These are phyloP conservation scores for Leccinum disarticulatum DNA, from an alignment of 768 basidiomycete genomes.

Conservation along the genomic window DNA sequence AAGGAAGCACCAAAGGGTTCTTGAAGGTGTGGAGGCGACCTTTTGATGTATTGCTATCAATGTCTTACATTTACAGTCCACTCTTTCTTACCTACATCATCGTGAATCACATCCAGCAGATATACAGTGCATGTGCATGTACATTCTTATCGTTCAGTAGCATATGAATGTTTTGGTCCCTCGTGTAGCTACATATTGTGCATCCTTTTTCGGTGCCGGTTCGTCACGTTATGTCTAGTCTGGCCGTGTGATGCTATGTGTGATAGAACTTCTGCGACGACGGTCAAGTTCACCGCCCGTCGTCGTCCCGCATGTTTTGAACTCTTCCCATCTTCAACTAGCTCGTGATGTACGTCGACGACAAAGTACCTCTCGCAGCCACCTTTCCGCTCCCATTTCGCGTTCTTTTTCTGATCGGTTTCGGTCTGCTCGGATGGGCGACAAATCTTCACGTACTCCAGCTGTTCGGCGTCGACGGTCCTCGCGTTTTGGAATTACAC, in stretches of 20 bases:
- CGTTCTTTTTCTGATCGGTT: conserved; percentile 72
- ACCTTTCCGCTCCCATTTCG: conserved; percentile 91
- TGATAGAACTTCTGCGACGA: neutral
- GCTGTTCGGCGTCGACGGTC: conserved; percentile 69
- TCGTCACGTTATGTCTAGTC: too few relatives aligned
- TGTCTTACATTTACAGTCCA: too few relatives aligned
- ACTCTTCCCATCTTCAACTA: neutral
- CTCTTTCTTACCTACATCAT: too few relatives aligned
- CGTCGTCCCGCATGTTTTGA: conserved; percentile 7
- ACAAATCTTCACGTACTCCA: conserved; percentile 87
- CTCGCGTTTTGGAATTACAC: conserved; percentile 64
- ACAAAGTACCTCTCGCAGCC: conserved; percentile 50
- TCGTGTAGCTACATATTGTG: too few relatives aligned
- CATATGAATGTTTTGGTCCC: too few relatives aligned
- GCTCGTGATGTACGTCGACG: conserved; percentile 33
- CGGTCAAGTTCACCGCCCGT: neutral
- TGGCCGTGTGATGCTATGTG: too few relatives aligned
- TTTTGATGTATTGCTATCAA: too few relatives aligned
- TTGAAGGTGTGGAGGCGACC: too few relatives aligned
- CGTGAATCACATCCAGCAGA: too few relatives aligned
- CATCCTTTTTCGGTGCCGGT: too few relatives aligned
- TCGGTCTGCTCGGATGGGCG: conserved; percentile 89
- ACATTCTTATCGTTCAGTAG: too few relatives aligned
- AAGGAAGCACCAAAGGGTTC: conserved; percentile 72
- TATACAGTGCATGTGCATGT: too few relatives aligned